Base-by-base conservation (phyloP, 2,329 filamentous ascomycete genomes). In the Talaromyces rugulosus region DNA sequence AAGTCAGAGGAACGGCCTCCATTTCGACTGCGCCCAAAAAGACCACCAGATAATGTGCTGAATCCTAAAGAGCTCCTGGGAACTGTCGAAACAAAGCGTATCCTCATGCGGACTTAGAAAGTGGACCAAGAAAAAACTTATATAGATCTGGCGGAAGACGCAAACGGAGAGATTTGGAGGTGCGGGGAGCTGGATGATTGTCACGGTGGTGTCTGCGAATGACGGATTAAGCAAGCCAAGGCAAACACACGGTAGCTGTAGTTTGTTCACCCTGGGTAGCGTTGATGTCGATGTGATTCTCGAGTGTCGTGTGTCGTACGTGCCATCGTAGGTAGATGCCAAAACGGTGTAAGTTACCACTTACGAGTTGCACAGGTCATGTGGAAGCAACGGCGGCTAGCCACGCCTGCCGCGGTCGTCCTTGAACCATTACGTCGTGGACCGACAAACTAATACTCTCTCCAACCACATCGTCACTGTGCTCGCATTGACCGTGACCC, bases 1-100 rank as follows among this genome's bases (percentile, higher is more conserved):
- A 81, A 70, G 84, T 88, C 66, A 92, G 76, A 51, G 88, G 84
- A 61, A 89, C 85, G 33, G 84, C 81, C 72, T 92, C 89, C 89
- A 92, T 92, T 60, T 47, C 65, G 18, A 47, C 44, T 27, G 23
- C 8, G 11, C 8, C 11, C 1, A 23, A 47, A 2, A 6, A 12
- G 11, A 2, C 44, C 44, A 4, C n/a, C 11, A 27, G 44, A 27
- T 23, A 47, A 4, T 12, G 1, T 47, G 33, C 7, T 12, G 33
- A 36, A 36, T 7, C 7, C 33, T 12, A 36, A 7, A 18, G 44
- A 47, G 18, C 7, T 12, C 18, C 3, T 7, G 5, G 44, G n/a
- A 2, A 23, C 44, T 18, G 18, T 23, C 18, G n/a, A 47, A 27
- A 47, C 4, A 27, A 6, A 47, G 8, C 1, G 16, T 9, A 8